Evolutionary conservation across 148 eudicot genomes (phyloP).

Genomic region (Tetragonia tetragonoides): DNA sequence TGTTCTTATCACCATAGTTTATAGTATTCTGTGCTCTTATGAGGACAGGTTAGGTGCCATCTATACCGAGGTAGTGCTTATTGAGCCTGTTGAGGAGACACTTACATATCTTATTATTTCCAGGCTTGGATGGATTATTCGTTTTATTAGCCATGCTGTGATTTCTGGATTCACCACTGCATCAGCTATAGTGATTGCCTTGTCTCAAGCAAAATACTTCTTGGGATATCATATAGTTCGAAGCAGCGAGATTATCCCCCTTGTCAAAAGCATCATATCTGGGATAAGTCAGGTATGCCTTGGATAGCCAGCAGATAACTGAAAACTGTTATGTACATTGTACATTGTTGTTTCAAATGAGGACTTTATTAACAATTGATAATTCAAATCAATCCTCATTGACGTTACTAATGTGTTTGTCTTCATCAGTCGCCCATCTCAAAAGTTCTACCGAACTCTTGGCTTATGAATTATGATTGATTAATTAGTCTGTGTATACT

Average conservation of each 20-base stretch:
- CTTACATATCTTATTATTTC: slow-evolving; percentile 6
- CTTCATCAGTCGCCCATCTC: neutral
- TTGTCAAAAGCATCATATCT: slow-evolving; percentile 69
- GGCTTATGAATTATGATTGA: neutral
- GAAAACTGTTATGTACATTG: neutral
- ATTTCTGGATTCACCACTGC: slow-evolving; percentile 99
- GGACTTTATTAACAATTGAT: neutral
- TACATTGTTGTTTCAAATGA: neutral
- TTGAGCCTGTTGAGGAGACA: neutral
- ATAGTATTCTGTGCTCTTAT: neutral
- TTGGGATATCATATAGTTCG: slow-evolving; percentile 74
- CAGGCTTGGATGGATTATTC: slow-evolving; percentile 98
- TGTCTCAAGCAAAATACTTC: slow-evolving; percentile 97
- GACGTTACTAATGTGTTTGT: neutral
- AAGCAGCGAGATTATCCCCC: slow-evolving; percentile 87
- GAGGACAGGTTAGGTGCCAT: neutral
- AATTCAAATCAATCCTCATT: neutral
- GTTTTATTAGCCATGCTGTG: slow-evolving; percentile 98
- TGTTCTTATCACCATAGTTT: neutral
- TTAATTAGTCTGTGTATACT: neutral
- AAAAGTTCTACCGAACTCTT: neutral
- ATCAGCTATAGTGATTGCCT: slow-evolving; percentile 89
- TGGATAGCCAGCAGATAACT: slow-evolving; percentile 3
- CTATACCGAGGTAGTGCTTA: slow-evolving; percentile 9
- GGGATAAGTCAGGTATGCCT: slow-evolving; percentile 68